phyloP scores from a whole-genome alignment of 176 grass and related monocot species.

The Puya raimondii region DNA sequence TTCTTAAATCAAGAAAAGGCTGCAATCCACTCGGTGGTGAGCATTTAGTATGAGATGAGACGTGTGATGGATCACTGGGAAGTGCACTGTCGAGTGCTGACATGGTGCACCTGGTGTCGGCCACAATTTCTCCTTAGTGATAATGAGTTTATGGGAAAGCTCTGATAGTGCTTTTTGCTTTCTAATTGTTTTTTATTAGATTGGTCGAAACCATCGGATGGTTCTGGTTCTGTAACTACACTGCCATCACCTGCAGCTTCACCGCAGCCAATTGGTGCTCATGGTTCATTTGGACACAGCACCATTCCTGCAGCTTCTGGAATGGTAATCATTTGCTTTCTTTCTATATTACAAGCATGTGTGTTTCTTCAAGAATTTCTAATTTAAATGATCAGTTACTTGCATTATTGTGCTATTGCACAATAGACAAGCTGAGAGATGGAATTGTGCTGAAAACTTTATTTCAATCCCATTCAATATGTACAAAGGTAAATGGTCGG shows the following conservation, averaged over 20 bases:
- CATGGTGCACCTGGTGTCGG: no score
- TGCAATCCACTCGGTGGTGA: no score
- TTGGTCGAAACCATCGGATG: slow-evolving; percentile 20
- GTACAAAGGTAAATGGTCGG: not conserved
- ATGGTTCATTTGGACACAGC: slow-evolving; percentile 56
- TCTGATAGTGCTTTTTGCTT: slow-evolving; percentile 7
- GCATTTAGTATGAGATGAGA: no score
- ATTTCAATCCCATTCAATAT: not conserved
- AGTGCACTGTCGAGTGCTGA: no score
- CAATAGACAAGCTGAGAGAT: no score
- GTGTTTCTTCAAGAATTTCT: not conserved
- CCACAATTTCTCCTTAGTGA: not conserved
- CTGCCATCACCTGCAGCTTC: slow-evolving; percentile 30
- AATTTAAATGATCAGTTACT: slow-evolving; percentile 1
- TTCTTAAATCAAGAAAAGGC: no score
- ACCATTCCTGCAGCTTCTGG: slow-evolving; percentile 39
- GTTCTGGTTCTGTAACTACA: slow-evolving; percentile 23
- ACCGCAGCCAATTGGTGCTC: slow-evolving; percentile 34
- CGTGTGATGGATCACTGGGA: no score
- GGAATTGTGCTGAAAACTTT: no score
- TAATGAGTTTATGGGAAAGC: not conserved
- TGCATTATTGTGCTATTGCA: no score
- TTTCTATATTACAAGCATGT: not conserved
- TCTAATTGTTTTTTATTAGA: slow-evolving; percentile 23
- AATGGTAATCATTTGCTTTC: slow-evolving; percentile 38